Conservation (phyloP, 345 rosid genomes). For the Euclidium syriacum region DNA sequence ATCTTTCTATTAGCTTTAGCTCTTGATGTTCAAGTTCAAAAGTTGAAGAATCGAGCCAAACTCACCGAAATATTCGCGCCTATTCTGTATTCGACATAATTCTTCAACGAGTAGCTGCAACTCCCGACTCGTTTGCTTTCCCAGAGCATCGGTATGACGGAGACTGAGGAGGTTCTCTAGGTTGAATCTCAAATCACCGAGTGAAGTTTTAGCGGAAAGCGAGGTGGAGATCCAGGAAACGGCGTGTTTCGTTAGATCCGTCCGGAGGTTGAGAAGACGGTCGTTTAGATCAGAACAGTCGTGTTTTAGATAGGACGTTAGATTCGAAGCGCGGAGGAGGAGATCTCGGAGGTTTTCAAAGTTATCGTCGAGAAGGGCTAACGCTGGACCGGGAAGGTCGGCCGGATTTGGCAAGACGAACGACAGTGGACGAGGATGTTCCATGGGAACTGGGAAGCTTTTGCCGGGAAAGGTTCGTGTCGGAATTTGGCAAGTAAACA, state of each 20-base stretch:
- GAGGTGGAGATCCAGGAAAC: constrained; percentile 74
- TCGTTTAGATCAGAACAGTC: constrained; percentile 34
- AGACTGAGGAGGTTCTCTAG: constrained; percentile 41
- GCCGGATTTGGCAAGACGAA: constrained; percentile 33
- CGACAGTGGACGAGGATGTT: constrained; percentile 13
- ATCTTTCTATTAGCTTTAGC: background rate
- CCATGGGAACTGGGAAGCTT: constrained; percentile 25
- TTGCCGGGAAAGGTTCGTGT: no score
- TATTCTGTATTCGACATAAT: constrained; percentile 38
- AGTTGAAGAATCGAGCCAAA: background rate
- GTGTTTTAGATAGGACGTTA: constrained; percentile 31
- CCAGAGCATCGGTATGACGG: constrained; percentile 22
- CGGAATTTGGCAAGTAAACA: no score
- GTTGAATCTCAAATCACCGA: constrained; percentile 32
- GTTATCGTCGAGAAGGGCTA: constrained; percentile 39
- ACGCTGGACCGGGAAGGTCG: constrained; percentile 28
- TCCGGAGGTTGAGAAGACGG: constrained; percentile 37
- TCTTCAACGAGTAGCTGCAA: constrained; percentile 42
- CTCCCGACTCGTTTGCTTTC: constrained; percentile 35
- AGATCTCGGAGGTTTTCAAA: constrained; percentile 45
- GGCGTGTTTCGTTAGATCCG: constrained; percentile 37
- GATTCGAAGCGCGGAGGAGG: constrained; percentile 28
- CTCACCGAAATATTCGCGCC: constrained; percentile 51
- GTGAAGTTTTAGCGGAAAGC: constrained; percentile 35
- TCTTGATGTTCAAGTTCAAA: background rate